These are phyloP conservation scores for Sanghuangporus sanghuang DNA, from an alignment of 1,284 basidiomycete species.

Conservation along the genomic window DNA sequence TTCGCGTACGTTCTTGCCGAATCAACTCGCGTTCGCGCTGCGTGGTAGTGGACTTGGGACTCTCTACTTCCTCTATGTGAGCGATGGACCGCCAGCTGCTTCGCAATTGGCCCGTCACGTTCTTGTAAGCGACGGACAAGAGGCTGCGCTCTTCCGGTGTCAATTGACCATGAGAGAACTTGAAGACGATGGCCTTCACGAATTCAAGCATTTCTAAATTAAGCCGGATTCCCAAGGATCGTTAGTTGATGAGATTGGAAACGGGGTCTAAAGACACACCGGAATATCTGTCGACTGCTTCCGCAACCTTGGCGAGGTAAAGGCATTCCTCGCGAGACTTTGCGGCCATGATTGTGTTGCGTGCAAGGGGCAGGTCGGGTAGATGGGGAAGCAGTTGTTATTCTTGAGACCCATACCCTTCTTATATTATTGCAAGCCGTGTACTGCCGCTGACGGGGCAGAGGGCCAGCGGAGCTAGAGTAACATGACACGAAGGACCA, in stretches of 20 bases:
- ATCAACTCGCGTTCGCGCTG: slow-evolving; percentile 43
- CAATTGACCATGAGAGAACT: slow-evolving; percentile 42
- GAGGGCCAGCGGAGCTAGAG: slow-evolving; percentile 2
- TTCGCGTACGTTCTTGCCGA: slow-evolving; percentile 44
- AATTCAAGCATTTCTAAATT: slow-evolving; percentile 50
- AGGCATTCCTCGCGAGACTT: slow-evolving; percentile 30
- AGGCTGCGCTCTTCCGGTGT: slow-evolving; percentile 63
- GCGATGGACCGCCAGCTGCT: slow-evolving; percentile 60
- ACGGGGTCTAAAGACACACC: slow-evolving; percentile 34
- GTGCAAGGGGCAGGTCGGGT: background rate
- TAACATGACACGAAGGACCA: background rate
- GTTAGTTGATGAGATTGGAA: background rate
- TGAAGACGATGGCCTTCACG: slow-evolving; percentile 47
- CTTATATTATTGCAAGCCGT: background rate
- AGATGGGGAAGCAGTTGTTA: background rate
- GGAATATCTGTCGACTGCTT: slow-evolving; percentile 61
- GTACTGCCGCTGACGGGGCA: slow-evolving; percentile 1
- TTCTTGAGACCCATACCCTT: background rate
- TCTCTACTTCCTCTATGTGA: slow-evolving; percentile 47
- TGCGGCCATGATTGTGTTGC: slow-evolving; percentile 2
- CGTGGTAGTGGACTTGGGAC: slow-evolving; percentile 23
- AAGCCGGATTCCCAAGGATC: background rate
- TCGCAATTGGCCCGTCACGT: slow-evolving; percentile 55
- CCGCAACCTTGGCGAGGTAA: slow-evolving; percentile 59
- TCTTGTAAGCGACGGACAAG: slow-evolving; percentile 68